These are phyloP conservation scores for Alternaria gansuensis DNA, from an alignment of 2,329 filamentous ascomycete species.

Conservation along the genomic window DNA sequence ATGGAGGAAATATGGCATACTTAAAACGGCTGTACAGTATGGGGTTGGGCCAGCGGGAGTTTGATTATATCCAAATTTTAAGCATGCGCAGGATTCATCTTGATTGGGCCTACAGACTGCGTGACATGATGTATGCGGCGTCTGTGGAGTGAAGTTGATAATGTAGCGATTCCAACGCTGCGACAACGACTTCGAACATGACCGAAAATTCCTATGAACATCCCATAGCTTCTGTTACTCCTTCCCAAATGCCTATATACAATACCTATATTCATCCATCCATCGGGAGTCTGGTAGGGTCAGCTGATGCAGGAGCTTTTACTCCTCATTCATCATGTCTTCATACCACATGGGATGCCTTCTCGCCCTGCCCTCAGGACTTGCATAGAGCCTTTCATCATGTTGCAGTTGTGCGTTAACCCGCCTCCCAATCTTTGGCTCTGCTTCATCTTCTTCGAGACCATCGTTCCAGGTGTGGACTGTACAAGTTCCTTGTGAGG, in stretches of 20 bases:
- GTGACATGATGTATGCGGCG: not conserved
- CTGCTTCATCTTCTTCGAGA: slow-evolving; percentile 67
- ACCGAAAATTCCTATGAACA: not conserved
- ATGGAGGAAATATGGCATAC: slow-evolving; percentile 20
- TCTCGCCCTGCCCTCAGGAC: slow-evolving; percentile 29
- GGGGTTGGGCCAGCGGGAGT: slow-evolving; percentile 48
- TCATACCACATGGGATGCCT: slow-evolving; percentile 40
- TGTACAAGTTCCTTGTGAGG: slow-evolving; percentile 76
- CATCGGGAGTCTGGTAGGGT: slow-evolving; percentile 12
- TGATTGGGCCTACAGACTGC: not conserved
- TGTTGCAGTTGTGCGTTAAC: slow-evolving; percentile 51
- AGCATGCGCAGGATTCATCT: slow-evolving; percentile 24
- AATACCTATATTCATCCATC: slow-evolving; percentile 6
- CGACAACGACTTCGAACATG: not conserved
- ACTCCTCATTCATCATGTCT: slow-evolving; percentile 44
- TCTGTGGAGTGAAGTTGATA: not conserved
- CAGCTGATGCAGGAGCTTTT: slow-evolving; percentile 13
- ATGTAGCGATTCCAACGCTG: not conserved
- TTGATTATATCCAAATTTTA: slow-evolving; percentile 47
- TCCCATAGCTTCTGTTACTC: not conserved
- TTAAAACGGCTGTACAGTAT: slow-evolving; percentile 45
- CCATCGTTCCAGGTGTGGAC: slow-evolving; percentile 80
- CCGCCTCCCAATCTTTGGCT: slow-evolving; percentile 47
- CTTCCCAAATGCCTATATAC: slow-evolving; percentile 12
- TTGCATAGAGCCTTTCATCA: slow-evolving; percentile 49